These are phyloP conservation scores for Podila epigama DNA, from an alignment of 192 early-diverging fungal species.

Conservation along the genomic window DNA sequence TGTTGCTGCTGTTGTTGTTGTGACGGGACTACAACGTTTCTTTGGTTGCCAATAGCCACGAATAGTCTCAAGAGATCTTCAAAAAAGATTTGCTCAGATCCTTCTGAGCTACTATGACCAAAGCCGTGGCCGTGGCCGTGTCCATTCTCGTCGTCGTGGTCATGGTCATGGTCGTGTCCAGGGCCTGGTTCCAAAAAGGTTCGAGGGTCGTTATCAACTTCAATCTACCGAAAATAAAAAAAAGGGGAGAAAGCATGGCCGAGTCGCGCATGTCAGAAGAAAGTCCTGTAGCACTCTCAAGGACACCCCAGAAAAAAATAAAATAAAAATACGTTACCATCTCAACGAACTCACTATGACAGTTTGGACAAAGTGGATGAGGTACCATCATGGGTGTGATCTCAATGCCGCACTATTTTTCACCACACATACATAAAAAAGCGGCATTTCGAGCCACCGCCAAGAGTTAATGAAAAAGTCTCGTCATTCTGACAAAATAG, in stretches of 20 bases:
- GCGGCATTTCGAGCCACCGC: neutral
- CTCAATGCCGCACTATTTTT: conserved; percentile 34
- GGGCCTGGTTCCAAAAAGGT: conserved; percentile 10
- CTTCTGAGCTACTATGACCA: no score
- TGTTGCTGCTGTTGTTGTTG: conserved; percentile 4
- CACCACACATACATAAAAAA: neutral
- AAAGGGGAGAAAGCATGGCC: no score
- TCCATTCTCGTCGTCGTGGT: neutral
- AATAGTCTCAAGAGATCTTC: conserved; percentile 22
- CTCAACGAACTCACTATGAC: conserved; percentile 84
- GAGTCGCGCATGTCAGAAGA: no score
- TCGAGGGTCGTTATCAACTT: conserved; percentile 34
- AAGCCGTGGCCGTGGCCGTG: conserved; percentile 1
- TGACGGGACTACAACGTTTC: neutral
- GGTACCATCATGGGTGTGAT: conserved; percentile 70
- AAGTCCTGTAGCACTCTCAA: no score
- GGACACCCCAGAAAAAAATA: no score
- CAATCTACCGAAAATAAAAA: conserved; percentile 9
- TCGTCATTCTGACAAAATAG: conserved; percentile 23
- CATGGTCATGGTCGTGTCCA: conserved; percentile 4
- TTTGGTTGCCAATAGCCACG: conserved; percentile 2
- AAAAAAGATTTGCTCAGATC: neutral
- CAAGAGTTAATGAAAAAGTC: neutral
- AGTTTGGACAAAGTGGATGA: conserved; percentile 78
- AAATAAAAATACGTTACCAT: no score